Base-by-base conservation (phyloP, 805 yeast genomes). In the Yamadazyma olivae region DNA sequence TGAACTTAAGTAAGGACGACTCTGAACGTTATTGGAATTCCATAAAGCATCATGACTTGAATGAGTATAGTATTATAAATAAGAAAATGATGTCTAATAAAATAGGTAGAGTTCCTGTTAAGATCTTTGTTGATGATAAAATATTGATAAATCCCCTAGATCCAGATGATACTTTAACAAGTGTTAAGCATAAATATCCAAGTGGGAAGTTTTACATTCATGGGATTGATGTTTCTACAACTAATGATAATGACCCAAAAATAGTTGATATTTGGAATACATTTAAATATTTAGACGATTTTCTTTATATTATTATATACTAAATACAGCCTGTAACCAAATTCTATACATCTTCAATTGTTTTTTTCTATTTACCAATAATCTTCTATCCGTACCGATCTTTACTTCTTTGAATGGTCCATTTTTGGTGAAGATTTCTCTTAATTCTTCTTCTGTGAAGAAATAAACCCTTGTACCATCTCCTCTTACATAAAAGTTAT, bases 401-500 rank as follows among this genome's bases (percentile, higher is more conserved):
- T 75, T 82, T 26, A 68, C 74, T 45, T 85, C 91, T n/a, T 53
- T 57, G 51, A 91, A 88, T 14, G 68, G 68, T 5, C 71, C 57
- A 12, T 40, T 35, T 6, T 33, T 35, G 32, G 63, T 53, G 56
- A 91, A 93, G 3, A 91, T 84, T 30, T 74, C 66, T 43, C 85
- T 70, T 39, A 91, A 61, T 61, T 93, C 96, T 40, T 91, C 95
- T 56, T 91, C 98, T 2, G 96, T 87, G 67, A 93, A 93, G 65
- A 93, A 93, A 58, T 93, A 93, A 9, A 93, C 99, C 49, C 99
- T 72, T 0, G 99, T 93, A 32, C 99, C 99, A 57, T 93, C 99
- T 25, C 99, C 99, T 53, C 99, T 77, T 25, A 90, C 88, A 60
- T 93, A 93, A 54, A 93, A 93, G 59, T 93, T 90, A 38, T 91